Percentiles rank a stretch among this genome's conserved stretches.
Evolutionary conservation across 768 basidiomycete genomes (phyloP).

Genomic region (Xerocomus spinulosus): DNA sequence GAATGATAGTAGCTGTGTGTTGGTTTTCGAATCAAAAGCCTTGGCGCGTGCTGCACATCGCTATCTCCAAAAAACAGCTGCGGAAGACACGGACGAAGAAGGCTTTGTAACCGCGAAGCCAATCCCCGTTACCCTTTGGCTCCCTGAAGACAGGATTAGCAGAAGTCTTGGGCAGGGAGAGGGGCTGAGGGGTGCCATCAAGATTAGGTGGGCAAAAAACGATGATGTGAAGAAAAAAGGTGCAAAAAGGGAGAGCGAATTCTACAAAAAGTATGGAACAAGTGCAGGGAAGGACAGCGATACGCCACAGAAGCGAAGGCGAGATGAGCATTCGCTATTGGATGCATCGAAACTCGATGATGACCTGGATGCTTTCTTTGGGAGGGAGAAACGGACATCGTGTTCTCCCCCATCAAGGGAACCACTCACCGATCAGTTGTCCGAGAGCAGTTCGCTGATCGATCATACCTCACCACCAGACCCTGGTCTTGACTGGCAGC

Average conservation of each 20-base stretch:
- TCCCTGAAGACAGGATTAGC: conserved; percentile 73
- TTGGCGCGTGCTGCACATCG: conserved; percentile 51
- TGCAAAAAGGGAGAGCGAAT: conserved; percentile 67
- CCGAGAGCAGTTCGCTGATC: conserved; percentile 47
- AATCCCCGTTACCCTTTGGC: conserved; percentile 73
- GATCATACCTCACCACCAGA: conserved; percentile 52
- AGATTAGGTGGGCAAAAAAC: conserved; percentile 70
- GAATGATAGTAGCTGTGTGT: conserved; percentile 75
- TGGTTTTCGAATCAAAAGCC: conserved; percentile 61
- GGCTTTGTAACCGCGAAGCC: conserved; percentile 61
- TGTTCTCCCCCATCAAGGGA: conserved; percentile 51
- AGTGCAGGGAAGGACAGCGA: conserved; percentile 58
- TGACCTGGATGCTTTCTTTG: conserved; percentile 67
- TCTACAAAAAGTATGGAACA: conserved; percentile 71
- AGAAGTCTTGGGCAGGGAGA: conserved; percentile 65
- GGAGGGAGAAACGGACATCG: conserved; percentile 37
- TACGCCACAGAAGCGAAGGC: conserved; percentile 35
- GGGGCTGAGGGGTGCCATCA: conserved; percentile 60
- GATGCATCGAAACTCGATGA: conserved; percentile 51
- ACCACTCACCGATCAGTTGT: conserved; percentile 65
- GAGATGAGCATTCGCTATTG: conserved; percentile 29
- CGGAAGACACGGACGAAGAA: conserved; percentile 49
- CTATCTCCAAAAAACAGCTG: conserved; percentile 45
- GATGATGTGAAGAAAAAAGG: conserved; percentile 78
- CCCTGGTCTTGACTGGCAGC: conserved; percentile 37